phyloP scores from a whole-genome alignment of 2,329 filamentous ascomycete genomes.

The Ceratocystis eucalypticola region DNA sequence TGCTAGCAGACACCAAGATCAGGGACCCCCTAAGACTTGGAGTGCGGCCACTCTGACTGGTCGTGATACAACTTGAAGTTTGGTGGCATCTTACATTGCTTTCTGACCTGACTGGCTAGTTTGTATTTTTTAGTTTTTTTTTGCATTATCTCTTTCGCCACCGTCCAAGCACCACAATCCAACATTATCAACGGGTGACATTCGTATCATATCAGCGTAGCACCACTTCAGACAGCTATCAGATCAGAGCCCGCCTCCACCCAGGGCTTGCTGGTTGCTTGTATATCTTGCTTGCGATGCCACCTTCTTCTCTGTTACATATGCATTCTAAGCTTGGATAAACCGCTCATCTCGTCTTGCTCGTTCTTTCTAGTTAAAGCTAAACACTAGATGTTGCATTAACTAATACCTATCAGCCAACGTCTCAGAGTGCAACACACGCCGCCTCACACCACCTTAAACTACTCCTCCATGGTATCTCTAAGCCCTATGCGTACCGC shows the following conservation, averaged over 20 bases:
- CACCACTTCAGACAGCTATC: background rate
- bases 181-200: background rate
- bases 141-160: background rate
- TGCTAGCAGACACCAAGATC: background rate
- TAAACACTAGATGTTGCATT: background rate
- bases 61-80: background rate
- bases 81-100: background rate
- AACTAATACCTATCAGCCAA: background rate
- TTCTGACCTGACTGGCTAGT: background rate
- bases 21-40: background rate
- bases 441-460: background rate
- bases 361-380: background rate
- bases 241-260: background rate
- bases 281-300: background rate
- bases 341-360: background rate
- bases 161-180: background rate
- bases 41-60: background rate
- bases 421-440: background rate
- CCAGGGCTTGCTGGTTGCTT: too few species aligned
- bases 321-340: background rate
- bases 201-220: background rate
- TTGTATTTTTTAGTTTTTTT: too few species aligned
- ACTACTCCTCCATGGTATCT: constrained; percentile 20
- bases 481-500: constrained; percentile 44
- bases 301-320: background rate